phyloP scores from a whole-genome alignment of 2,329 filamentous ascomycete genomes.

The Metarhizium album region DNA sequence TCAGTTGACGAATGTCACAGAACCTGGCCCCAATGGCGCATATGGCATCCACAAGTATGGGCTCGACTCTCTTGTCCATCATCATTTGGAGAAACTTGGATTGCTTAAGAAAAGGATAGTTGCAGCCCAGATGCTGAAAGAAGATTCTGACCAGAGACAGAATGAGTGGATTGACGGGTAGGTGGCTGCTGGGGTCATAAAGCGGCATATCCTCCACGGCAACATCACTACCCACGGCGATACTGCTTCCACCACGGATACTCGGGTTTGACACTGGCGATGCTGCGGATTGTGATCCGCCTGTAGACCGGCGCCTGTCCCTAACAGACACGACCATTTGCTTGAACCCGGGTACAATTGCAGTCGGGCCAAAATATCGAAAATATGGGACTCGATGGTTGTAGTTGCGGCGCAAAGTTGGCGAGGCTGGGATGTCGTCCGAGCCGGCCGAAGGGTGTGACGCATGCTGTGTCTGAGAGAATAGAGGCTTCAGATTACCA shows the following conservation, averaged over 20 bases:
- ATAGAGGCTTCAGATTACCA: neutral
- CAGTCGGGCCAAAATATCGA: constrained; percentile 80
- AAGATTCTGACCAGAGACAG: constrained; percentile 69
- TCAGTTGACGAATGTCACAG: constrained; percentile 46
- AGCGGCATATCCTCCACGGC: constrained; percentile 50
- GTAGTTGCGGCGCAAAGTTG: constrained; percentile 37
- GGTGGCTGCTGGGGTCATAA: constrained; percentile 63
- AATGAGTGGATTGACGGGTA: constrained; percentile 65
- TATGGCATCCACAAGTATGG: constrained; percentile 77
- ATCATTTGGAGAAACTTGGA: constrained; percentile 65
- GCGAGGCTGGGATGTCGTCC: constrained; percentile 25
- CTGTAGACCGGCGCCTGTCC: constrained; percentile 49
- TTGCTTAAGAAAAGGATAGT: constrained; percentile 70
- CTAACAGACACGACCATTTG: constrained; percentile 79
- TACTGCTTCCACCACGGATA: constrained; percentile 25
- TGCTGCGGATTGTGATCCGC: constrained; percentile 43
- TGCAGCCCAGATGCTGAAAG: constrained; percentile 73
- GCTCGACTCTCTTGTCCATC: constrained; percentile 69
- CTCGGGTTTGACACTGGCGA: constrained; percentile 35
- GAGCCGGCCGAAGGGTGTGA: constrained; percentile 8
- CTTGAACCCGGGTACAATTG: constrained; percentile 85
- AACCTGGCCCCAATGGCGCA: constrained; percentile 76
- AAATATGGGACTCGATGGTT: constrained; percentile 74
- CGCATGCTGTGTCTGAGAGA: constrained; percentile 9
- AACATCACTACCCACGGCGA: constrained; percentile 32